Percentiles rank a stretch among this genome's conserved stretches.
These are phyloP conservation scores for Eremothecium sinecaudum DNA, from an alignment of 1,139 yeast species.

Conservation along the genomic window DNA sequence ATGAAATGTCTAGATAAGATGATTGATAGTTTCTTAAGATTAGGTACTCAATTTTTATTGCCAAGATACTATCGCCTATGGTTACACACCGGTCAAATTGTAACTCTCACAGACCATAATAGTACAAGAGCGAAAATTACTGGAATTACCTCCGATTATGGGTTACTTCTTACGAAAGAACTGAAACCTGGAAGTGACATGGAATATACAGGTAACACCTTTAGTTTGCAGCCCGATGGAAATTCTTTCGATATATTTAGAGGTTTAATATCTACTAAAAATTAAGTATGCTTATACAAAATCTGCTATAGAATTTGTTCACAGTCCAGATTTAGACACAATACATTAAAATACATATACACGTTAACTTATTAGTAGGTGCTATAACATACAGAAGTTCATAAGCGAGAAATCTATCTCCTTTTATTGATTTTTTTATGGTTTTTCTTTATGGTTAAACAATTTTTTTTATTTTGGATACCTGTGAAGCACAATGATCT, in stretches of 20 bases:
- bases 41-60: constrained; percentile 64
- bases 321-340: background rate
- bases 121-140: constrained; percentile 52
- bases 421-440: background rate
- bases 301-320: background rate
- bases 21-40: constrained; percentile 46
- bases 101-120: constrained; percentile 40
- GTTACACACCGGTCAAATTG: constrained; percentile 69
- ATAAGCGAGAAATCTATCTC: constrained; percentile 6
- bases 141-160: constrained; percentile 81
- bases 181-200: constrained; percentile 34
- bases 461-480: background rate
- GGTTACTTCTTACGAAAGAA: constrained; percentile 70
- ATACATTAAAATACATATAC: constrained; percentile 6
- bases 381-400: constrained; percentile 7
- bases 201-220: constrained; percentile 42
- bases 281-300: background rate
- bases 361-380: constrained; percentile 6
- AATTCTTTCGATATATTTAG: constrained; percentile 92
- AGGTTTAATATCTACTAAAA: constrained; percentile 58
- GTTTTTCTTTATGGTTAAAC: background rate
- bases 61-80: constrained; percentile 72
- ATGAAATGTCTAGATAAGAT: constrained; percentile 56
- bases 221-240: constrained; percentile 90
- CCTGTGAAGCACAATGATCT: constrained; percentile 5